Percentiles rank a stretch among this genome's conserved stretches.
phyloP scores from a whole-genome alignment of 208 protist genomes.

The Trypanosoma cruzi region DNA sequence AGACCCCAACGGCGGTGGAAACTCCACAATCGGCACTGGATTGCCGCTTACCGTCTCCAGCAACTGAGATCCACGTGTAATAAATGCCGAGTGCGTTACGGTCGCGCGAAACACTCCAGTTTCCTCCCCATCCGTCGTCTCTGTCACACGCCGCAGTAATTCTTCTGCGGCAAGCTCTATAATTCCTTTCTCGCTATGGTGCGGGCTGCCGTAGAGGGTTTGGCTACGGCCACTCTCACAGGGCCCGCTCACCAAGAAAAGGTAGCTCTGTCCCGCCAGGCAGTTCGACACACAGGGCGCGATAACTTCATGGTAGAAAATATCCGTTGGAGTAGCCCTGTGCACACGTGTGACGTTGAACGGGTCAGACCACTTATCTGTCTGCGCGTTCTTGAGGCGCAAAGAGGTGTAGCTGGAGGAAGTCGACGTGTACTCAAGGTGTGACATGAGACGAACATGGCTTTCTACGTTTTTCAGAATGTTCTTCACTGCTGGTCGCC shows the following conservation, averaged over 20 bases:
- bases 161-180: conserved; percentile 80
- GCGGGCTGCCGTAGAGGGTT: conserved; percentile 86
- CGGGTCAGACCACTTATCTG: conserved; percentile 53
- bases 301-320: conserved; percentile 83
- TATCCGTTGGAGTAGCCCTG: conserved; percentile 51
- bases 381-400: conserved; percentile 41
- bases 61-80: conserved; percentile 62
- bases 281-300: conserved; percentile 83
- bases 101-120: conserved; percentile 32
- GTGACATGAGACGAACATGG: conserved; percentile 84
- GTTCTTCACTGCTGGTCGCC: conserved; percentile 45
- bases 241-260: conserved; percentile 77
- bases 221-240: conserved; percentile 83
- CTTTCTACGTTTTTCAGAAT: conserved; percentile 83
- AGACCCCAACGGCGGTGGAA: conserved; percentile 73
- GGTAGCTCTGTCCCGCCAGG: conserved; percentile 80
- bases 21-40: conserved; percentile 65
- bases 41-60: conserved; percentile 59
- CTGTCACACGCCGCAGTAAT: conserved; percentile 31
- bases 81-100: conserved; percentile 84
- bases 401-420: conserved; percentile 75
- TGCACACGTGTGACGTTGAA: conserved; percentile 84
- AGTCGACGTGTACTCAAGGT: conserved; percentile 65
- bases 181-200: conserved; percentile 77
- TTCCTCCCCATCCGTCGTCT: conserved; percentile 2